Conservation (phyloP, 495 filamentous ascomycete genomes). For the Penicillium bialowiezense region DNA sequence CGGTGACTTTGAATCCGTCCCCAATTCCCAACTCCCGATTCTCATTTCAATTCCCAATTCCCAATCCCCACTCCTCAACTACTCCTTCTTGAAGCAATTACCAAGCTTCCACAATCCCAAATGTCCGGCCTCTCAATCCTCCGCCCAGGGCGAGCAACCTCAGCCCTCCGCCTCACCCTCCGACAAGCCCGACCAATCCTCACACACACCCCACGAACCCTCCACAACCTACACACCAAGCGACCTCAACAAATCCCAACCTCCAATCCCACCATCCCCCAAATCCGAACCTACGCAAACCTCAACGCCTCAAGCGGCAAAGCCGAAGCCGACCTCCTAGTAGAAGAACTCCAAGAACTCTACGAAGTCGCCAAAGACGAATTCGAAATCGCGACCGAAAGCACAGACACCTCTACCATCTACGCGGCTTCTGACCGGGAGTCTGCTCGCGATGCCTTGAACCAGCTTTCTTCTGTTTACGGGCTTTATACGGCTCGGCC, state of each 20-base stretch:
- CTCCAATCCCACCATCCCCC: background rate
- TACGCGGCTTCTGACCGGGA: slow-evolving; percentile 48
- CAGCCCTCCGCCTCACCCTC: background rate
- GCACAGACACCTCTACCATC: slow-evolving; percentile 40
- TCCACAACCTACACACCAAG: background rate
- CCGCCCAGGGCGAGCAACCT: background rate
- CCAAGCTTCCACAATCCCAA: background rate
- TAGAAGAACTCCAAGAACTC: slow-evolving; percentile 42
- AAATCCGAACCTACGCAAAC: background rate
- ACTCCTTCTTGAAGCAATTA: too few relatives aligned
- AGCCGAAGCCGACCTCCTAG: slow-evolving; percentile 31
- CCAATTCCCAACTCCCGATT: background rate
- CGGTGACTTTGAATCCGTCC: background rate
- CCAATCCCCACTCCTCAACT: background rate
- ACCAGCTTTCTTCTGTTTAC: slow-evolving; percentile 36
- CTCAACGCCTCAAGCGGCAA: slow-evolving; percentile 3
- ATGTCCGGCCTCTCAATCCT: background rate
- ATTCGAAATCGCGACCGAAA: slow-evolving; percentile 48
- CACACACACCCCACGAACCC: background rate
- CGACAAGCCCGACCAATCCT: background rate
- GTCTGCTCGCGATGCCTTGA: slow-evolving; percentile 42
- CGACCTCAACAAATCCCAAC: background rate
- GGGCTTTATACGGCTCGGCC: slow-evolving; percentile 29
- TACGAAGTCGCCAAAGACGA: slow-evolving; percentile 47
- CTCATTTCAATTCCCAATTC: background rate